Evolutionary conservation across 345 rosid species (phyloP), one percentile per base, ranked within the genome.

Genomic region (Eucalyptus camaldulensis): DNA sequence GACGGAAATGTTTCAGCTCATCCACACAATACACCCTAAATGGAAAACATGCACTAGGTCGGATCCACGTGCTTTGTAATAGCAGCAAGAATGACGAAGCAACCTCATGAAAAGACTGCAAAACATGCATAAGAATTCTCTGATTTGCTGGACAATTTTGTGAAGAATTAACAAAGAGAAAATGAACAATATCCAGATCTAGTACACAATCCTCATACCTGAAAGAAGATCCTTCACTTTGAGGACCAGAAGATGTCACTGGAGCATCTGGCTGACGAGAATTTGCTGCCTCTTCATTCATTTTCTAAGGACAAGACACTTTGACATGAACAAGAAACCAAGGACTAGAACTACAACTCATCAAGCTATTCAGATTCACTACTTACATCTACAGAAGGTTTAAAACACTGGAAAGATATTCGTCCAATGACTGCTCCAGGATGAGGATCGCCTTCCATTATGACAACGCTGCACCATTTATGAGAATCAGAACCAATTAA

Each of bases 331-430:
- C 60, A 13, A 40, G 47, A 76, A 69, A 37, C 83, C 83, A 43
- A 76, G 47, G 47, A 76, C 27, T 40, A 76, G 45, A 76, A 76
- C 27, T 76, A 37, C 83, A 40, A 76, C 47, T 37, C 12, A 53
- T 81, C 49, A 31, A 88, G 89, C 80, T 89, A 89, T 86, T 37
- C 33, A 56, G 85, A 88, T 89, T 56, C 86, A 86, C 92, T 90
- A 95, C 98, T 94, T 95, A 95, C 99, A 95, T 98, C 98, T 65
- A 96, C 93, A 88, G 96, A 93, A 86, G 99, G 99, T 92, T 96
- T 97, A 92, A 97, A 98, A 92, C 96, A 95, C 89, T 91, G 95
- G 93, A 98, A 98, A 56, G 99, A 98, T 98, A 98, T 95, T 88
- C 99, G 96, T 56, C 99, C 99, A n/a, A 93, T 86, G 76, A 89